Percentiles rank a stretch among this genome's conserved stretches.
Evolutionary conservation across 306 rosid species (phyloP).

Genomic region (Inga oerstediana): DNA sequence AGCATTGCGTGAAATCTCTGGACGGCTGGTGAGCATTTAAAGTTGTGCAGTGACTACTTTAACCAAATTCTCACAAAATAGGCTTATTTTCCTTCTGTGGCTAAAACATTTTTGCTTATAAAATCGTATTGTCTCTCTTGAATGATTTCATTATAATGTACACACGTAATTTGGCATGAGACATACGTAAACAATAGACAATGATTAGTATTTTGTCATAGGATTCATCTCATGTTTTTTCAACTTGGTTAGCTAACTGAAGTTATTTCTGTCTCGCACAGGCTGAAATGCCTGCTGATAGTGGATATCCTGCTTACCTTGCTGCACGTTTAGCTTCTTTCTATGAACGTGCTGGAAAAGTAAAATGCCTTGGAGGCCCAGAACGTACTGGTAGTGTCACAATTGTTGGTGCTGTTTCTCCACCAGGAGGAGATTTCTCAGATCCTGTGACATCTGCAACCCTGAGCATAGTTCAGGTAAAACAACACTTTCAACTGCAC

Average conservation of each 20-base stretch:
- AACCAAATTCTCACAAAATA: conserved; percentile 9
- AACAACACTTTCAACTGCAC: conserved; percentile 14
- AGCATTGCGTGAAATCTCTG: conserved; percentile 99
- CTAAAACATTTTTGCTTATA: conserved; percentile 5
- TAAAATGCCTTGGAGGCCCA: conserved; percentile 96
- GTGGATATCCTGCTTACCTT: conserved; percentile 99
- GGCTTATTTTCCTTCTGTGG: neutral
- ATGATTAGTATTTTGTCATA: neutral
- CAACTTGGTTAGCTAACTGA: neutral
- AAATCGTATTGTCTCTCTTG: conserved; percentile 10
- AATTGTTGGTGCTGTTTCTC: conserved; percentile 99
- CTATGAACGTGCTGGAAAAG: conserved; percentile 99
- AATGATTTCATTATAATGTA: conserved; percentile 13
- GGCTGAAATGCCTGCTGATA: conserved; percentile 99
- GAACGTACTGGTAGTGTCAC: conserved; percentile 99
- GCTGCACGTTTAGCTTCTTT: conserved; percentile 99
- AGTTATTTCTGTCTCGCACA: conserved; percentile 44
- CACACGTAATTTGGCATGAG: conserved; percentile 7
- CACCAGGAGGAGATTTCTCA: conserved; percentile 99
- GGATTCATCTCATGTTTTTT: neutral
- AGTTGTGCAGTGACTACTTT: conserved; percentile 2
- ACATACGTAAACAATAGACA: conserved; percentile 4
- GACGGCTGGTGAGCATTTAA: conserved; percentile 80
- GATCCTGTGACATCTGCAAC: conserved; percentile 99
- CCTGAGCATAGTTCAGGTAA: conserved; percentile 99